Conservation (phyloP, 208 protist genomes). For the Acanthamoeba lenticulata region DNA sequence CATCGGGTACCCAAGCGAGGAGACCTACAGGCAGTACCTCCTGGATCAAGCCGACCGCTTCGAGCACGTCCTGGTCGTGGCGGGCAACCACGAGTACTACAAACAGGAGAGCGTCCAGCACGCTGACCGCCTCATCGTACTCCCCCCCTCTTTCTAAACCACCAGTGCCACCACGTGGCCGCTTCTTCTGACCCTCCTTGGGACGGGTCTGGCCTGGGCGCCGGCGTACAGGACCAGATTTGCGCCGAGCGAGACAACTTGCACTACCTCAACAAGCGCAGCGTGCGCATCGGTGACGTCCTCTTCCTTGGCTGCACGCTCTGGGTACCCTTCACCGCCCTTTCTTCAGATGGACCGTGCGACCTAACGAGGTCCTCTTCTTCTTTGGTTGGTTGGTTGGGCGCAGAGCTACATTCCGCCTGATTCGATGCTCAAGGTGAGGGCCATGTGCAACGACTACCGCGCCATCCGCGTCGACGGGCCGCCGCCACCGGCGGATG, state of each 20-base stretch:
- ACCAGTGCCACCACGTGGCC: no score
- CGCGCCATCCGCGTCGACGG: background rate
- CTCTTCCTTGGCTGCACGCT: constrained; percentile 13
- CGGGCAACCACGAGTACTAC: constrained; percentile 37
- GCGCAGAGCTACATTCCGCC: constrained; percentile 3
- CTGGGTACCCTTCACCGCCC: background rate
- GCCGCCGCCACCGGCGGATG: no score
- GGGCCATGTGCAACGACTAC: background rate
- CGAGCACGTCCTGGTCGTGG: constrained; percentile 7
- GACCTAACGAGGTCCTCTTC: background rate
- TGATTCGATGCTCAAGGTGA: background rate
- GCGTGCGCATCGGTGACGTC: background rate
- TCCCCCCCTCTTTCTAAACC: no score
- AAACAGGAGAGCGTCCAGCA: constrained; percentile 20
- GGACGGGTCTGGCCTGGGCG: no score
- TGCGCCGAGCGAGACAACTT: background rate
- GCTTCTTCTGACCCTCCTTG: no score
- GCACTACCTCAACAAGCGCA: constrained; percentile 30
- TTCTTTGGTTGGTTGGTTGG: no score
- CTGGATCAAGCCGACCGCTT: constrained; percentile 3
- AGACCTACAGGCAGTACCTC: background rate
- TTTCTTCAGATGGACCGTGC: background rate
- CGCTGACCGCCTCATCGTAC: background rate
- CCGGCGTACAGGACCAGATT: background rate
- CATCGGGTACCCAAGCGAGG: background rate